Evolutionary conservation across 2,329 filamentous ascomycete genomes (phyloP).

Genomic region (Calcarisporium arbuscula): DNA sequence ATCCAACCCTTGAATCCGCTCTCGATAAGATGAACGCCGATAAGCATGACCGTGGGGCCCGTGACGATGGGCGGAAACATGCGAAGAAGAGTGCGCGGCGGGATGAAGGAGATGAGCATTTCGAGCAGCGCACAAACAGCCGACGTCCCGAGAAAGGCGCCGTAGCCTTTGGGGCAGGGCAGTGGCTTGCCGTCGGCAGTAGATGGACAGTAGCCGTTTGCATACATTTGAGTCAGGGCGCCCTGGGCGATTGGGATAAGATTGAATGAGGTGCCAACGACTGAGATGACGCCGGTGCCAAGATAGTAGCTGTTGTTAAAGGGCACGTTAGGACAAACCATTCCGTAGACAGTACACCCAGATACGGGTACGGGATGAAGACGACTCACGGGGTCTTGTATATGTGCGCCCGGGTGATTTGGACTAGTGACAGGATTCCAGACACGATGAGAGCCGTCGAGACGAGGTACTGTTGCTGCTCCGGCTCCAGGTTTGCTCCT

Average conservation of each 20-base stretch:
- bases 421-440: slow-evolving; percentile 65
- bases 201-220: slow-evolving; percentile 59
- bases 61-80: slow-evolving; percentile 77
- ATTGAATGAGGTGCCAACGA: slow-evolving; percentile 53
- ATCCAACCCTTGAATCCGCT: slow-evolving; percentile 74
- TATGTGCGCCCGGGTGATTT: slow-evolving; percentile 73
- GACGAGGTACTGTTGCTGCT: slow-evolving; percentile 68
- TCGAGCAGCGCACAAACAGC: slow-evolving; percentile 62
- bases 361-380: neutral
- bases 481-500: slow-evolving; percentile 56
- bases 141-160: slow-evolving; percentile 63
- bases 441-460: slow-evolving; percentile 75
- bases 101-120: slow-evolving; percentile 67
- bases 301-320: slow-evolving; percentile 58
- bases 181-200: slow-evolving; percentile 57
- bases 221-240: slow-evolving; percentile 71
- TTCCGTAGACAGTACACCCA: neutral
- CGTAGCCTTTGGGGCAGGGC: slow-evolving; percentile 72
- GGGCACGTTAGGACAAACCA: slow-evolving; percentile 2
- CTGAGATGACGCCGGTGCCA: slow-evolving; percentile 74
- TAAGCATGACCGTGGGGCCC: slow-evolving; percentile 62
- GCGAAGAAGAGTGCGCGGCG: slow-evolving; percentile 59
- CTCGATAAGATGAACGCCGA: slow-evolving; percentile 66
- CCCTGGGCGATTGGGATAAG: slow-evolving; percentile 45
- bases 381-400: slow-evolving; percentile 50